Evolutionary conservation across 1,139 yeast genomes (phyloP), one percentile per base, ranked within the genome.

Genomic region (Yamadazyma blattariae): DNA sequence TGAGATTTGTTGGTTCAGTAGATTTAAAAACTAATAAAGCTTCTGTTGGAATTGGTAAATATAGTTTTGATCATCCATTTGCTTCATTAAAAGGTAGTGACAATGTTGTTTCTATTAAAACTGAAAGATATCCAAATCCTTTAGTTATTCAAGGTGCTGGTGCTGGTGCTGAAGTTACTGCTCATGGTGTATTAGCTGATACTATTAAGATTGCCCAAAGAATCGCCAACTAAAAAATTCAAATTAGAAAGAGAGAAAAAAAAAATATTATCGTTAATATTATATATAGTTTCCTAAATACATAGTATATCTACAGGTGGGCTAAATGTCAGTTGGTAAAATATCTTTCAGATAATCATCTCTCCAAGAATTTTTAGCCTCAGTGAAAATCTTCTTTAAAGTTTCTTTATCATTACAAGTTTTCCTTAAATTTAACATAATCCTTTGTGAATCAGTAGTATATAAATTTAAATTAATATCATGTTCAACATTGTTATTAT

Each of bases 131-230:
- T 64, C 77, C 85, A 32, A 88, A 87, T 61, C 98, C 98, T 39
- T 74, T 92, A 60, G 84, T 92, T 46, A 76, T 92, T 49, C 98
- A 92, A 72, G 98, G 99, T 63, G 98, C 98, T 28, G 98, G 96
- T 61, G 98, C 98, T 24, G 98, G 98, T 64, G 96, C 96, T 41
- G 97, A 82, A 28, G 97, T 92, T 36, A 92, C 99, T 37, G 98
- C 99, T 42, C 95, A 94, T 60, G 98, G 98, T 62, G 97, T 94
- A 33, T 74, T 92, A 52, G 96, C 95, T 35, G 98, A 92, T 59
- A 81, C 87, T 23, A 77, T 94, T 57, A 90, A 86, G 70, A 80
- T 87, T 49, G 95, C 95, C 29, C 90, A 90, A 69, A 82, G 96
- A 71, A 67, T 86, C 30, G 79, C 79, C 37, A 54, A 54, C 39